A percentile compares a stretch with the other conserved stretches of the same genome.
phyloP scores from a whole-genome alignment of 2,329 filamentous ascomycete species.

The Raffaelea albimanens region DNA sequence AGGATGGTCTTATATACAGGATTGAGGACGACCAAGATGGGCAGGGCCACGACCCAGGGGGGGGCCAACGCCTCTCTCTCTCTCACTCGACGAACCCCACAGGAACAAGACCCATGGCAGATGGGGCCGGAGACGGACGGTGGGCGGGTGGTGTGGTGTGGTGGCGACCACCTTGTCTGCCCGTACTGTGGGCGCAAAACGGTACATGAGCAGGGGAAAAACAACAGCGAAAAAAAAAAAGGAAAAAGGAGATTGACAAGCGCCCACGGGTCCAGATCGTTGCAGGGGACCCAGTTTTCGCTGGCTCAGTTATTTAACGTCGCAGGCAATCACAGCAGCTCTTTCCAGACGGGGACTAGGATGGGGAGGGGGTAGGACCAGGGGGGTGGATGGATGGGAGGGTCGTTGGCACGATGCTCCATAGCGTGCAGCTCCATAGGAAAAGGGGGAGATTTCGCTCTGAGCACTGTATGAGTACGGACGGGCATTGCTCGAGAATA shows the following conservation, averaged over 20 bases:
- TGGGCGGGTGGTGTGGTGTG: background rate
- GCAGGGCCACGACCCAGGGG: too few species aligned
- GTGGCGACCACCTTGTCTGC: too few species aligned
- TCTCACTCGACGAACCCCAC: background rate
- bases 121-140: conserved; percentile 7
- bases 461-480: too few species aligned
- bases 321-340: too few species aligned
- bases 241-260: conserved; percentile 12
- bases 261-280: conserved; percentile 11
- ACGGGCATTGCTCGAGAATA: too few species aligned
- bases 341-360: too few species aligned
- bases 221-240: background rate
- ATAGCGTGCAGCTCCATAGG: too few species aligned
- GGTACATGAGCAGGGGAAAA: background rate
- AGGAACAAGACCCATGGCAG: conserved; percentile 4
- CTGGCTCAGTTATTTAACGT: background rate
- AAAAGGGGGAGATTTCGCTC: too few species aligned
- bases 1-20: conserved; percentile 16
- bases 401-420: too few species aligned
- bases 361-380: too few species aligned
- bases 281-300: conserved; percentile 8
- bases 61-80: too few species aligned
- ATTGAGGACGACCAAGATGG: background rate
- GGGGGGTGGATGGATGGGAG: too few species aligned
- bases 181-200: background rate